Conservation (phyloP, 495 filamentous ascomycete genomes). For the Physcia stellaris region DNA sequence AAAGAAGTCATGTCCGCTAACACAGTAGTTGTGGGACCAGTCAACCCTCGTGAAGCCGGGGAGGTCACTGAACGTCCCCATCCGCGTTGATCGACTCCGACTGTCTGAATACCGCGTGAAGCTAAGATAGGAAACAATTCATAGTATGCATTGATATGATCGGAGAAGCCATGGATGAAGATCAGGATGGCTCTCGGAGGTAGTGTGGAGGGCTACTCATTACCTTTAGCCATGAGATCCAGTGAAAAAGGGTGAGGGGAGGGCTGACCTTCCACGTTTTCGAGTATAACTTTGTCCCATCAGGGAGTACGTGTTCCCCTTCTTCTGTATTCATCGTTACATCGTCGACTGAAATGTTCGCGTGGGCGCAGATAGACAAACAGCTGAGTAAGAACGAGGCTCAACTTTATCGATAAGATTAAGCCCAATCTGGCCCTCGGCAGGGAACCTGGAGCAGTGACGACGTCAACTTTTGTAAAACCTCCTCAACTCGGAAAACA, state of each 20-base stretch:
- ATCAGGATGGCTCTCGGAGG: conserved; percentile 51
- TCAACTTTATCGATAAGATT: no score
- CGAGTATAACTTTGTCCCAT: conserved; percentile 54
- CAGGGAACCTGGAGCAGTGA: no score
- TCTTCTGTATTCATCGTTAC: conserved; percentile 19
- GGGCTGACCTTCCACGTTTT: conserved; percentile 71
- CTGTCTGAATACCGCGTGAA: conserved; percentile 54
- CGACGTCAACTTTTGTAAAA: no score
- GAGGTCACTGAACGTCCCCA: conserved; percentile 39
- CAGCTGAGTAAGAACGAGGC: no score
- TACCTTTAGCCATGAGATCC: neutral
- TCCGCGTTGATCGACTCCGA: conserved; percentile 68
- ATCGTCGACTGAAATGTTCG: no score
- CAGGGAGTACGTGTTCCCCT: conserved; percentile 25
- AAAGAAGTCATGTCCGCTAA: conserved; percentile 66
- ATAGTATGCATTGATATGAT: conserved; percentile 67
- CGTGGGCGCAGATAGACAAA: no score
- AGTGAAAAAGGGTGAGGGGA: conserved; percentile 1
- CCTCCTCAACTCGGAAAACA: no score
- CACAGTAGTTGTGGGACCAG: conserved; percentile 56
- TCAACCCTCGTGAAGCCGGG: conserved; percentile 44
- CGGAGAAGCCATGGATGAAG: conserved; percentile 78
- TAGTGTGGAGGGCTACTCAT: conserved; percentile 32
- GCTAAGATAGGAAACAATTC: conserved; percentile 56
- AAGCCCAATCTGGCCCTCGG: no score